A percentile compares a stretch with the other conserved stretches of the same genome.
phyloP scores from a whole-genome alignment of 2,329 filamentous ascomycete species.

The Pestalotiopsis sp. region DNA sequence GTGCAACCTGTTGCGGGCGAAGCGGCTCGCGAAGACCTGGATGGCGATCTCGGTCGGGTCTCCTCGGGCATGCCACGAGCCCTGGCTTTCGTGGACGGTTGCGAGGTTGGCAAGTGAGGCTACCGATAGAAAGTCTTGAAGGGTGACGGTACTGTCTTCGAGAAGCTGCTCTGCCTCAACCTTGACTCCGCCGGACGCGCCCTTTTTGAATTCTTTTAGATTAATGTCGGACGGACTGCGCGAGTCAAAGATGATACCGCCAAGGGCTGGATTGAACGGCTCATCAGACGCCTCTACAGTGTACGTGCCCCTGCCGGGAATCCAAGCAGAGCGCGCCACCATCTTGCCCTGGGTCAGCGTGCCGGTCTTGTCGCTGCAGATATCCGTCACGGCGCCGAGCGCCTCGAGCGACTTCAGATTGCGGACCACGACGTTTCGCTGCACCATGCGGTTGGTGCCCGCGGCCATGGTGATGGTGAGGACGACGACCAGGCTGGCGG shows the following conservation, averaged over 20 bases:
- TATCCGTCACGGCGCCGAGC: conserved; percentile 62
- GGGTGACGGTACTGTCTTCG: conserved; percentile 41
- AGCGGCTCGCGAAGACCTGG: conserved; percentile 70
- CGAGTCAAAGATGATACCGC: conserved; percentile 44
- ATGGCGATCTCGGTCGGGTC: conserved; percentile 74
- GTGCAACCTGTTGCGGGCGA: conserved; percentile 59
- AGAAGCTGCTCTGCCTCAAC: conserved; percentile 16
- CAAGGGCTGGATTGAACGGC: conserved; percentile 59
- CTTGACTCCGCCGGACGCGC: conserved; percentile 18
- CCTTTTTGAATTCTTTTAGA: conserved; percentile 18
- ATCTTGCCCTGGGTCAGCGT: conserved; percentile 67
- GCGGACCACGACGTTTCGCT: conserved; percentile 59
- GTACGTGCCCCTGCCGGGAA: conserved; percentile 60
- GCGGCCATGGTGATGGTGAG: conserved; percentile 67
- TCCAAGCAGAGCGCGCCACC: conserved; percentile 63
- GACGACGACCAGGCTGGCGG: conserved; percentile 64
- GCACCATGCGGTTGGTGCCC: conserved; percentile 60
- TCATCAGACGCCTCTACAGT: conserved; percentile 56
- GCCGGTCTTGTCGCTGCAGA: conserved; percentile 59
- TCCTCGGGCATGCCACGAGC: conserved; percentile 60
- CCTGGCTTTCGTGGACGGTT: conserved; percentile 43
- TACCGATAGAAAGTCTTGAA: conserved; percentile 59
- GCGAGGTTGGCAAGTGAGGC: conserved; percentile 61
- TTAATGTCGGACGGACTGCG: conserved; percentile 31
- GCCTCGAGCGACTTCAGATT: conserved; percentile 61